A percentile compares a stretch with the other conserved stretches of the same genome.
phyloP scores from a whole-genome alignment of 2,329 filamentous ascomycete species.

The Orbilia oligospora region DNA sequence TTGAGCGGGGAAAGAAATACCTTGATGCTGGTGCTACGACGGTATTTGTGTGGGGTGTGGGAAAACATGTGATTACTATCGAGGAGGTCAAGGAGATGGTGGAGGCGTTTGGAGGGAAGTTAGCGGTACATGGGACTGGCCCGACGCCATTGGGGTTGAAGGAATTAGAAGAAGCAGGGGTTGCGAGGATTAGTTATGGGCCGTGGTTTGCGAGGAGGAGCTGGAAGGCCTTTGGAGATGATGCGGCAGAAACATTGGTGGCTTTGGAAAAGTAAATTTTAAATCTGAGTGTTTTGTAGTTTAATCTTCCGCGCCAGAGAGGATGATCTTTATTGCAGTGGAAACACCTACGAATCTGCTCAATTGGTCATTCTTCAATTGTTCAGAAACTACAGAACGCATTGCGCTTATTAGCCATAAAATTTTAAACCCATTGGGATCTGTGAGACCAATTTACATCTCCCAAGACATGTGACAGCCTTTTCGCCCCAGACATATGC shows the following conservation, averaged over 20 bases:
- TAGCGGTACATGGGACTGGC: constrained; percentile 66
- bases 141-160: constrained; percentile 68
- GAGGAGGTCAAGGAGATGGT: constrained; percentile 70
- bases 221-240: constrained; percentile 48
- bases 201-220: constrained; percentile 65
- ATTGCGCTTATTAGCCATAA: not conserved
- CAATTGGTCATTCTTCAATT: not conserved
- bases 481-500: not conserved
- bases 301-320: not conserved
- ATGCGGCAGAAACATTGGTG: constrained; percentile 33
- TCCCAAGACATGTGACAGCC: not conserved
- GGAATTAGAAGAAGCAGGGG: constrained; percentile 70
- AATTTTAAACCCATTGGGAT: no score
- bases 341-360: not conserved
- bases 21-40: constrained; percentile 74
- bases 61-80: constrained; percentile 66
- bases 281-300: not conserved
- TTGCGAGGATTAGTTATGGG: constrained; percentile 73
- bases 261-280: constrained; percentile 27
- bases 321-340: not conserved
- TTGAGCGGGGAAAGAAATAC: constrained; percentile 73
- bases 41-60: constrained; percentile 75
- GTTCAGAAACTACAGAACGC: not conserved
- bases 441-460: not conserved
- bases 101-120: constrained; percentile 69